Conservation (phyloP, 148 eudicot genomes). For the Camellia granthamiana region DNA sequence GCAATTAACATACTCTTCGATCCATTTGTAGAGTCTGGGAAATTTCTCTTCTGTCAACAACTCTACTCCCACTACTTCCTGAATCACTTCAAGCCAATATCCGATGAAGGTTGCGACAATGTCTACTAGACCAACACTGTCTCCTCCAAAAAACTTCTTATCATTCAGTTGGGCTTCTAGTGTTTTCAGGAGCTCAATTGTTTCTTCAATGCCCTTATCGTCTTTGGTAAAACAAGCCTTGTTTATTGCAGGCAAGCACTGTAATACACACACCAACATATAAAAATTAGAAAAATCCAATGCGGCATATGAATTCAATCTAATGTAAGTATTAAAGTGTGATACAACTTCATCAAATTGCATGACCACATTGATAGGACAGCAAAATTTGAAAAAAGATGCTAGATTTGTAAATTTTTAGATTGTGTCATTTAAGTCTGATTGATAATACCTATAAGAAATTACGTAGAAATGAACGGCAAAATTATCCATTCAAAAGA, state of each 20-base stretch:
- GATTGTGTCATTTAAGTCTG: too few species aligned
- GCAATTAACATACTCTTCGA: not conserved
- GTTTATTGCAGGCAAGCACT: conserved; percentile 22
- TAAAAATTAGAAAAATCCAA: too few species aligned
- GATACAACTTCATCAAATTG: too few species aligned
- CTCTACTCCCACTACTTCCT: conserved; percentile 26
- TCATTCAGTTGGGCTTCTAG: conserved; percentile 41
- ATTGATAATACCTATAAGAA: too few species aligned
- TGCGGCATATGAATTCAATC: too few species aligned
- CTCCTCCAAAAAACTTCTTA: conserved; percentile 53
- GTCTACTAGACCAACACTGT: conserved; percentile 43
- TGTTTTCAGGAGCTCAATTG: conserved; percentile 21
- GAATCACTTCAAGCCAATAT: conserved; percentile 36
- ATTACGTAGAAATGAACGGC: too few species aligned
- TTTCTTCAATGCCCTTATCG: conserved; percentile 38
- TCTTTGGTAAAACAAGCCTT: conserved; percentile 25
- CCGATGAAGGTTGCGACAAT: conserved; percentile 37
- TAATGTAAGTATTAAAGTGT: too few species aligned
- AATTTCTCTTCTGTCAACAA: conserved; percentile 32
- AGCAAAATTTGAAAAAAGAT: too few species aligned
- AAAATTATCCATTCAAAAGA: too few species aligned
- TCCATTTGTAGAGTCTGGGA: conserved; percentile 21
- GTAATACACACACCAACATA: too few species aligned
- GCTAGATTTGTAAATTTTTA: too few species aligned
- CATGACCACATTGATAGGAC: too few species aligned